phyloP scores from a whole-genome alignment of 1,284 basidiomycete species.

The Anthracocystis panici-leucophaei region DNA sequence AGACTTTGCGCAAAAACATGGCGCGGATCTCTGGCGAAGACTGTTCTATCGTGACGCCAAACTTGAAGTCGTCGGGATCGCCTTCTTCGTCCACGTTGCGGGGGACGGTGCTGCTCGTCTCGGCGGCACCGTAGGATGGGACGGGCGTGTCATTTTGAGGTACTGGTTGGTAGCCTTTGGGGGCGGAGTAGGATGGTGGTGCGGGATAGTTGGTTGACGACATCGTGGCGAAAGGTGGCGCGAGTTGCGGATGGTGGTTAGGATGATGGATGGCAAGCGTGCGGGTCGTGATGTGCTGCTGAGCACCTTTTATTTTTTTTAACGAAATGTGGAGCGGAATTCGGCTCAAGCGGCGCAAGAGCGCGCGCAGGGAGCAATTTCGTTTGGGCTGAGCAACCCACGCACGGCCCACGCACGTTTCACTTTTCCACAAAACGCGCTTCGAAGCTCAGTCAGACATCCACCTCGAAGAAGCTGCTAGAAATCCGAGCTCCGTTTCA shows the following conservation, averaged over 20 bases:
- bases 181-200: slow-evolving; percentile 36
- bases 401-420: neutral
- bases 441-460: neutral
- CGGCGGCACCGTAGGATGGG: slow-evolving; percentile 39
- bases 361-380: neutral
- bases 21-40: slow-evolving; percentile 63
- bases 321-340: slow-evolving; percentile 4
- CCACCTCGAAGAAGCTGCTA: neutral
- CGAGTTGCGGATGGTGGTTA: slow-evolving; percentile 4
- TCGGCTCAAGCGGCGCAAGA: slow-evolving; percentile 2
- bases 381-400: slow-evolving; percentile 1
- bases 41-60: slow-evolving; percentile 67
- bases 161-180: slow-evolving; percentile 42
- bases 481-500: neutral
- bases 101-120: slow-evolving; percentile 14
- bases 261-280: slow-evolving; percentile 1
- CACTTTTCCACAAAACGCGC: neutral
- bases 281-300: no score
- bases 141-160: slow-evolving; percentile 33
- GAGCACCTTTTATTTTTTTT: neutral
- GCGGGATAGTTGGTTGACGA: slow-evolving; percentile 39
- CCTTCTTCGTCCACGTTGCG: slow-evolving; percentile 55
- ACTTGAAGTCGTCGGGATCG: slow-evolving; percentile 67
- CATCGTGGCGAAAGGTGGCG: neutral
- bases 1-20: slow-evolving; percentile 65